Evolutionary conservation across 2,329 filamentous ascomycete species (phyloP).

Genomic region (Pseudogymnoascus sp.): DNA sequence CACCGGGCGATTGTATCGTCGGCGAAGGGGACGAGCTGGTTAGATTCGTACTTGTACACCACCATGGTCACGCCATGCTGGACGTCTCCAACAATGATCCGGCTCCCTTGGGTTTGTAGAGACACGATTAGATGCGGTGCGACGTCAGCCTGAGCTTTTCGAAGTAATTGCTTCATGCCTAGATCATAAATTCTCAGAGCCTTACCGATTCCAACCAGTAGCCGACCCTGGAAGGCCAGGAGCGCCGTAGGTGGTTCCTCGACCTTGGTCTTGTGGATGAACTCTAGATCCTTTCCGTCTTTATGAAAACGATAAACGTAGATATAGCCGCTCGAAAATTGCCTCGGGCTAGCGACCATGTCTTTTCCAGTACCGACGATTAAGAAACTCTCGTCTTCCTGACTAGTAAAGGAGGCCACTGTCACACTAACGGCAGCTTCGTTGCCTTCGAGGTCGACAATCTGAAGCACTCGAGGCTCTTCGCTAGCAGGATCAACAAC

Average conservation of each 20-base stretch:
- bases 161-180: slow-evolving; percentile 83
- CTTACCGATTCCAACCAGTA: slow-evolving; percentile 76
- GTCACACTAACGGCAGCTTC: slow-evolving; percentile 84
- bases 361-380: slow-evolving; percentile 91
- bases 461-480: slow-evolving; percentile 63
- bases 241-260: slow-evolving; percentile 83
- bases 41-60: slow-evolving; percentile 87
- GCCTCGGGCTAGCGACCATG: slow-evolving; percentile 69
- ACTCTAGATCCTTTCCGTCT: slow-evolving; percentile 79
- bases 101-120: slow-evolving; percentile 80
- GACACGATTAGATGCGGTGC: slow-evolving; percentile 77
- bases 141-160: slow-evolving; percentile 79
- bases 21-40: slow-evolving; percentile 88
- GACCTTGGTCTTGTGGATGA: slow-evolving; percentile 93
- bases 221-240: slow-evolving; percentile 78
- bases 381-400: slow-evolving; percentile 81
- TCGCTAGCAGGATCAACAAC: slow-evolving; percentile 78
- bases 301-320: slow-evolving; percentile 88
- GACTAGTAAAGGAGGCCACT: slow-evolving; percentile 76
- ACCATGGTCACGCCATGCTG: slow-evolving; percentile 86
- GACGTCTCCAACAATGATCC: slow-evolving; percentile 86
- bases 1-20: slow-evolving; percentile 86
- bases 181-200: slow-evolving; percentile 84
- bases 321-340: slow-evolving; percentile 73
- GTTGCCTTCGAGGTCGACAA: slow-evolving; percentile 77